Percentiles rank a stretch among this genome's conserved stretches.
Evolutionary conservation across 2,329 filamentous ascomycete species (phyloP).

Genomic region (Diaporthe longicolla): DNA sequence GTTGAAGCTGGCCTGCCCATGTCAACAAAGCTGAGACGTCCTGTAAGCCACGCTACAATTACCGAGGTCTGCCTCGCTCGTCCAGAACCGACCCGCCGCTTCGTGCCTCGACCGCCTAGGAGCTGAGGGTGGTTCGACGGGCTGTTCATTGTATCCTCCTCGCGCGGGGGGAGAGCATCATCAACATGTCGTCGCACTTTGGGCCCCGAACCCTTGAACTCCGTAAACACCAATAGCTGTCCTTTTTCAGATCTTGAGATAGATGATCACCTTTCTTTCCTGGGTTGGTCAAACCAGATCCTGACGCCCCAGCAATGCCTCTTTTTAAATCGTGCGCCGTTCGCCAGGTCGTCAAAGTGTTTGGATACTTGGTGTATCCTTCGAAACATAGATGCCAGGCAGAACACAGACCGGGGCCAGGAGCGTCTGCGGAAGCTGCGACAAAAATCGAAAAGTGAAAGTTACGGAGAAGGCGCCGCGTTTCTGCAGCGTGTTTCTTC

Average conservation of each 20-base stretch:
- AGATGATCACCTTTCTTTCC: conserved; percentile 37
- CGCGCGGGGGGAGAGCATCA: conserved; percentile 18
- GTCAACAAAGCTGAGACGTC: conserved; percentile 2
- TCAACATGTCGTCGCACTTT: conserved; percentile 30
- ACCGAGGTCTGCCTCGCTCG: conserved; percentile 17
- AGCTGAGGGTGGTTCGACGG: conserved; percentile 19
- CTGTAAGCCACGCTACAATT: conserved; percentile 29
- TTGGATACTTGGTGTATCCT: conserved; percentile 32
- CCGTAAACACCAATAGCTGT: conserved; percentile 39
- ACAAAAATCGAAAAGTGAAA: conserved; percentile 15
- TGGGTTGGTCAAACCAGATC: conserved; percentile 39
- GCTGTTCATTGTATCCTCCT: background rate
- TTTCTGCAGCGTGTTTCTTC: conserved; percentile 23
- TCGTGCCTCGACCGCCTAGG: conserved; percentile 2
- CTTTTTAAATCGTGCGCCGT: conserved; percentile 41
- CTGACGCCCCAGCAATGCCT: conserved; percentile 41
- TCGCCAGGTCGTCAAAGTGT: conserved; percentile 41
- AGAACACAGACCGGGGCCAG: conserved; percentile 6
- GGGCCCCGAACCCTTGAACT: conserved; percentile 37
- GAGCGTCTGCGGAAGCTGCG: conserved; percentile 25
- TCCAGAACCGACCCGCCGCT: conserved; percentile 4
- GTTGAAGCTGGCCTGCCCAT: conserved; percentile 13
- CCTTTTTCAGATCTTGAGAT: conserved; percentile 40
- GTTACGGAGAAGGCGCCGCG: conserved; percentile 16
- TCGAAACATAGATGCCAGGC: conserved; percentile 33